These are phyloP conservation scores for Eucalyptus cloeziana DNA, from an alignment of 345 rosid genomes.

Conservation along the genomic window DNA sequence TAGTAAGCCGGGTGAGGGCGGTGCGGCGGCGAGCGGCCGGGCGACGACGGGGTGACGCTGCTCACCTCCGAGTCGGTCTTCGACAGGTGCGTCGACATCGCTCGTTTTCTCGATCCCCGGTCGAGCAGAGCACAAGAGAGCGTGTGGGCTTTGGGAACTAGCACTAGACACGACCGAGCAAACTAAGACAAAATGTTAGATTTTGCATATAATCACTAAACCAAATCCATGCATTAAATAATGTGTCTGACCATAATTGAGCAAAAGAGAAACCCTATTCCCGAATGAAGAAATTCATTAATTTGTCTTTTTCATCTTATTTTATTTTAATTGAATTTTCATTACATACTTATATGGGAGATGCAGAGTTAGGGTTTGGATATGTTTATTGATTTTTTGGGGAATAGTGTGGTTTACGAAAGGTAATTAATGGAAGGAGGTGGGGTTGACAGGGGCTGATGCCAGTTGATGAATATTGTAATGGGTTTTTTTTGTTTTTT, in stretches of 20 bases:
- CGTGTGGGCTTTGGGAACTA: not conserved
- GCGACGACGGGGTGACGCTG: conserved; percentile 48
- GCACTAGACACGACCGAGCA: not conserved
- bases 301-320: not conserved
- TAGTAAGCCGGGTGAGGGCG: conserved; percentile 38
- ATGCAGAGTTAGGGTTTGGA: not conserved
- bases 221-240: not conserved
- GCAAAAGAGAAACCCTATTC: not conserved
- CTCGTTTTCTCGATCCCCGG: not conserved
- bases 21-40: conserved; percentile 28
- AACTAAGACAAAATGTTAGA: not conserved
- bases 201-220: not conserved
- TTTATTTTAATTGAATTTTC: not conserved
- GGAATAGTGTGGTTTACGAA: not conserved
- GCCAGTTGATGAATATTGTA: not conserved
- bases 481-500: not conserved
- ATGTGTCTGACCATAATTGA: not conserved
- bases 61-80: conserved; percentile 63
- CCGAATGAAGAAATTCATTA: not conserved
- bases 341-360: not conserved
- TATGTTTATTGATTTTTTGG: conserved; percentile 16
- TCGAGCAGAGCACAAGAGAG: not conserved
- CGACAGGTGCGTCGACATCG: conserved; percentile 1
- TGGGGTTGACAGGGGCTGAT: conserved; percentile 4
- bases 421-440: conserved; percentile 21